phyloP scores from a whole-genome alignment of 192 early-diverging fungal species.

The Chytriomyces sp. region DNA sequence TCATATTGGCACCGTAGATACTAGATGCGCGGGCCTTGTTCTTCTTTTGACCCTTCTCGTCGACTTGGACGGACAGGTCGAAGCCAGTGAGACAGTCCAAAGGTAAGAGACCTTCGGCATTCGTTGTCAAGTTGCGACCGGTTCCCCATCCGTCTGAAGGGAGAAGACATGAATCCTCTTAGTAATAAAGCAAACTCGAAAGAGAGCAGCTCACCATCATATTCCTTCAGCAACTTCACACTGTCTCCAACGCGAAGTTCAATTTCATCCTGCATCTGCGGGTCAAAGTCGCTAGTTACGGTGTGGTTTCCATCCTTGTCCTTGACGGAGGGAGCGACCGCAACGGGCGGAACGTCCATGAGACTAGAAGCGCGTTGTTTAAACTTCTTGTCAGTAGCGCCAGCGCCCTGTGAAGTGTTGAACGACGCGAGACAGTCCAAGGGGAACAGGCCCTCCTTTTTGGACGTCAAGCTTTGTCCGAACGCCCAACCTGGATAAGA shows the following conservation, averaged over 20 bases:
- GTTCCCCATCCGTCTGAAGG: slow-evolving; percentile 50
- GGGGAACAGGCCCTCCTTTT: not conserved
- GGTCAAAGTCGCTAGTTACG: not conserved
- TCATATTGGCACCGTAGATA: slow-evolving; percentile 2
- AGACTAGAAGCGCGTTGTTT: not conserved
- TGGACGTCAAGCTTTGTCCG: slow-evolving; percentile 4
- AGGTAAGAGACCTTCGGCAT: slow-evolving; percentile 49
- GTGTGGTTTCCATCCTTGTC: not conserved
- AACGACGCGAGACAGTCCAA: not conserved
- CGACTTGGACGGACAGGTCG: not conserved
- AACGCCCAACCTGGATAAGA: too few relatives aligned
- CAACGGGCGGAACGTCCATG: not conserved
- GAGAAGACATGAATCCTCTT: slow-evolving; percentile 39
- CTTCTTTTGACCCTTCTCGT: not conserved
- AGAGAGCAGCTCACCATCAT: not conserved
- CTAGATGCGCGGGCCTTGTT: not conserved
- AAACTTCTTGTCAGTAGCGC: not conserved
- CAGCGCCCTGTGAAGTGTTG: not conserved
- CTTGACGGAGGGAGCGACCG: not conserved
- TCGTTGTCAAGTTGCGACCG: slow-evolving; percentile 53
- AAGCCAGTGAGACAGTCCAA: slow-evolving; percentile 44
- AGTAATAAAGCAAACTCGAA: slow-evolving; percentile 36
- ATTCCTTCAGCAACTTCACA: not conserved
- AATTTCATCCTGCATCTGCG: slow-evolving; percentile 16
- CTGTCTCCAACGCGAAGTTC: slow-evolving; percentile 14